Evolutionary conservation across 2,329 filamentous ascomycete species (phyloP), one percentile per base, ranked within the genome.

Genomic region (Parascedosporium putredinis): DNA sequence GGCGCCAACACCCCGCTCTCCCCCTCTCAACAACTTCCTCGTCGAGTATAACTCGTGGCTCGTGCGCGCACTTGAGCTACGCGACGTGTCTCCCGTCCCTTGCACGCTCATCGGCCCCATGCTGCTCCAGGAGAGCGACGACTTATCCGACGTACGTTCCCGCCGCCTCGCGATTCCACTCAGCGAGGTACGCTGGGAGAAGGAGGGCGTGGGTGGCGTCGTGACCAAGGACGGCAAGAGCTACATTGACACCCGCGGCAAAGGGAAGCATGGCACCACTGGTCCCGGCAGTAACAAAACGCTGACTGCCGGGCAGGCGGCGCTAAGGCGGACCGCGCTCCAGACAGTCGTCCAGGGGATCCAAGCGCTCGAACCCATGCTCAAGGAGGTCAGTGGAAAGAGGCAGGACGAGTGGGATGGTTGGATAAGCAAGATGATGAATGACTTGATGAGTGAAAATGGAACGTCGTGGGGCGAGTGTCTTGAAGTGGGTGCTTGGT

Each of bases 351-450:
- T 94, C 48, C 85, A 90, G 62, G 78, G 88, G 74, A 87, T 95
- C 49, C 87, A 93, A 62, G 84, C 84, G 54, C 70, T 96, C 58
- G 90, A 96, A 65, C 87, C 88, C 4, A 68, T 93, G 52, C 69
- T 96, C 57, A 79, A 86, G 57, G 86, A 95, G 59, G 80, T 81
- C 43, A 94, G 86, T 60, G 86, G 84, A 12, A 95, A 95, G 72
- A 88, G 84, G 59, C 81, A 86, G 60, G 88, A 95, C 57, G 90
- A 96, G 67, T 96, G 89, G 89, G 86, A 94, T 63, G 74, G 81
- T 38, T 96, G 90, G 90, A 81, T 86, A 68, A 81, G 83, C 36
- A 87, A 84, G 65, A 87, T 95, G 84, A 91, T 88, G 76, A 78
- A 79, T 44, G 85, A 93, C 64, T 67, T 96, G 59, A 75, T 95